Percentiles rank a stretch among this genome's conserved stretches.
Evolutionary conservation across 345 rosid genomes (phyloP).

Genomic region (Salix udensis): DNA sequence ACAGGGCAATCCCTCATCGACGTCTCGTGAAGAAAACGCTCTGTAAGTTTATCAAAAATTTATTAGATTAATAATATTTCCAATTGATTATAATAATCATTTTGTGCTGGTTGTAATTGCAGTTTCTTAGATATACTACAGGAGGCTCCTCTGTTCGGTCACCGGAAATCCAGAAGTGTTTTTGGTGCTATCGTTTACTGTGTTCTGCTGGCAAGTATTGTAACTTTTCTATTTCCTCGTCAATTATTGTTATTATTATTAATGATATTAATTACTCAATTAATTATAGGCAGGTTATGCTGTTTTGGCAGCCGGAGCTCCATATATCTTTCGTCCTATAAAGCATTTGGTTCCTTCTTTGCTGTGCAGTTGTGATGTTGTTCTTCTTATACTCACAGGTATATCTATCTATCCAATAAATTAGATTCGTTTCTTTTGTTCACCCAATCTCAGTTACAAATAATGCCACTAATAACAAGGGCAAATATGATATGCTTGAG

Average conservation of each 20-base stretch:
- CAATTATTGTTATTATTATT: not conserved
- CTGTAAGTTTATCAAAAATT: slow-evolving; percentile 8
- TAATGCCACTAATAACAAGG: too few species aligned
- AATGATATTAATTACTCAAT: not conserved
- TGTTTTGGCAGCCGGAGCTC: slow-evolving; percentile 62
- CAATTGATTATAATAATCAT: not conserved
- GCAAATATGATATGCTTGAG: too few species aligned
- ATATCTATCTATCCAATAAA: not conserved
- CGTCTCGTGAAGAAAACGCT: slow-evolving; percentile 24
- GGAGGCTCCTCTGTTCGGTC: slow-evolving; percentile 91
- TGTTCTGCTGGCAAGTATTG: slow-evolving; percentile 58
- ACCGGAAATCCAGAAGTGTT: slow-evolving; percentile 74
- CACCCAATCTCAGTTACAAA: too few species aligned
- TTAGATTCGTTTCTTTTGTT: too few species aligned
- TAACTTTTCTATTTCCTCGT: not conserved
- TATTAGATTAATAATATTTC: not conserved
- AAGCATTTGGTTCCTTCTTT: slow-evolving; percentile 40
- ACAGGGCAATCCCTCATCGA: slow-evolving; percentile 18
- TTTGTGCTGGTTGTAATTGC: not conserved
- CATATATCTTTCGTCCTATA: slow-evolving; percentile 56
- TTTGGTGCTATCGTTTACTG: slow-evolving; percentile 68
- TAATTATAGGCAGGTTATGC: slow-evolving; percentile 64
- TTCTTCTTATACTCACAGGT: slow-evolving; percentile 73
- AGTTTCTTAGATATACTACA: slow-evolving; percentile 91
- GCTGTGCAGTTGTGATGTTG: slow-evolving; percentile 76